A percentile compares a stretch with the other conserved stretches of the same genome.
Conservation (phyloP, 768 basidiomycete genomes). For the Collybiopsis luxurians region DNA sequence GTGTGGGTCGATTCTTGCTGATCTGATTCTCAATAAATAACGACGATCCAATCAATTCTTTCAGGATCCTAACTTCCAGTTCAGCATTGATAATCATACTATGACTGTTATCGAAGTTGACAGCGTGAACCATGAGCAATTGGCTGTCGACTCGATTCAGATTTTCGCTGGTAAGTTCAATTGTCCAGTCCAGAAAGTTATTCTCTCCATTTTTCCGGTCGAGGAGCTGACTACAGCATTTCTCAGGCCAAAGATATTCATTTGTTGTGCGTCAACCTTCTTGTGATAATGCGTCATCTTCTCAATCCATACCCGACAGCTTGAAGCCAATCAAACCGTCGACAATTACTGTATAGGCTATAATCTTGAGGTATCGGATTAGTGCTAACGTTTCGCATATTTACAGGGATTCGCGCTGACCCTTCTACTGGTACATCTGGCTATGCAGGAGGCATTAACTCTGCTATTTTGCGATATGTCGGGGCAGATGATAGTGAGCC, state of each 20-base stretch:
- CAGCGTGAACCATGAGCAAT: constrained; percentile 30
- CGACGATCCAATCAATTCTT: neutral
- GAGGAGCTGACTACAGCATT: neutral
- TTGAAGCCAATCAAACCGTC: constrained; percentile 30
- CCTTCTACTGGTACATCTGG: constrained; percentile 25
- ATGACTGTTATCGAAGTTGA: constrained; percentile 39
- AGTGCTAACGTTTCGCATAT: neutral
- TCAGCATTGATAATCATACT: constrained; percentile 14
- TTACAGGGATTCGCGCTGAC: constrained; percentile 29
- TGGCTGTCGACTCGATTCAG: constrained; percentile 34
- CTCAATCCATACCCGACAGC: constrained; percentile 11
- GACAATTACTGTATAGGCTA: constrained; percentile 36
- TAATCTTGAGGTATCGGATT: neutral
- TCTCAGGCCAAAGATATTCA: constrained; percentile 34
- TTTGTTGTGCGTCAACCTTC: constrained; percentile 24
- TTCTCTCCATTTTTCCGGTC: too few species aligned
- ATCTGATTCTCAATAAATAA: neutral
- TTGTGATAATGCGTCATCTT: neutral
- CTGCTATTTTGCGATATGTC: constrained; percentile 38
- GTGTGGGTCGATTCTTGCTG: neutral
- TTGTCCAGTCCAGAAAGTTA: neutral
- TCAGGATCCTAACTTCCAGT: constrained; percentile 10
- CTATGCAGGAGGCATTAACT: constrained; percentile 27
- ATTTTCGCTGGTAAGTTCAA: constrained; percentile 26
- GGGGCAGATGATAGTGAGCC: constrained; percentile 34